These are phyloP conservation scores for Saccharomycopsis guyanensis DNA, from an alignment of 805 yeast genomes.

Conservation along the genomic window DNA sequence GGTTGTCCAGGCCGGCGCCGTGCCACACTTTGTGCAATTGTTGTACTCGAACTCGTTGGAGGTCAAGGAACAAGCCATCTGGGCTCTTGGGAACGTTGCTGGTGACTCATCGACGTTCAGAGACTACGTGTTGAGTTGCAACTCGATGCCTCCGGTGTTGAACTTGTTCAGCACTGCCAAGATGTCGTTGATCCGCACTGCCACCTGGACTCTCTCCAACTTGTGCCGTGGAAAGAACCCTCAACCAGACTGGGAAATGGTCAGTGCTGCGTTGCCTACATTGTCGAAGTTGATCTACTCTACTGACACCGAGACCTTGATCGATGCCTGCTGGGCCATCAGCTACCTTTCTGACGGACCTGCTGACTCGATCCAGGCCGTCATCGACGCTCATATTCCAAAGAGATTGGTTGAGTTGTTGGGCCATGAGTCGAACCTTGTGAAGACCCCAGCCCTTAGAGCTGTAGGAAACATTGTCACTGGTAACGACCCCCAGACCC, in stretches of 20 bases:
- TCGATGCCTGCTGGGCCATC: conserved; percentile 98
- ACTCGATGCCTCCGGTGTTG: conserved; percentile 86
- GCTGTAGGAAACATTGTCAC: conserved; percentile 98
- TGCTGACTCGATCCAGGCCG: conserved; percentile 90
- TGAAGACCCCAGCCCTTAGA: conserved; percentile 95
- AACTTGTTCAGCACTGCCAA: conserved; percentile 71
- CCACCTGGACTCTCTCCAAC: conserved; percentile 96
- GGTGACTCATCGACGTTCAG: conserved; percentile 91
- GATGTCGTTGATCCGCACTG: conserved; percentile 88
- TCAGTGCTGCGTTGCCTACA: conserved; percentile 82
- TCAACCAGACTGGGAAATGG: conserved; percentile 90
- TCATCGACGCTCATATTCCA: conserved; percentile 92
- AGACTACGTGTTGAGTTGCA: conserved; percentile 77
- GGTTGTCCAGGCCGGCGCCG: conserved; percentile 91
- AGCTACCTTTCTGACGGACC: conserved; percentile 93
- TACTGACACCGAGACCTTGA: conserved; percentile 84
- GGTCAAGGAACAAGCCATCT: conserved; percentile 96
- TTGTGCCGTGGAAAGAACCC: conserved; percentile 95
- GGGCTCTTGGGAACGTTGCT: conserved; percentile 99
- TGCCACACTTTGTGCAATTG: conserved; percentile 80
- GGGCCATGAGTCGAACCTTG: conserved; percentile 72
- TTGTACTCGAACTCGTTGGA: conserved; percentile 76
- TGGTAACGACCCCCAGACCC: conserved; percentile 94
- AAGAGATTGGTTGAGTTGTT: conserved; percentile 87
- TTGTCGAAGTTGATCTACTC: conserved; percentile 86